These are phyloP conservation scores for Chimonanthus salicifolius DNA, from an alignment of 164 flowering plant genomes.

Conservation along the genomic window DNA sequence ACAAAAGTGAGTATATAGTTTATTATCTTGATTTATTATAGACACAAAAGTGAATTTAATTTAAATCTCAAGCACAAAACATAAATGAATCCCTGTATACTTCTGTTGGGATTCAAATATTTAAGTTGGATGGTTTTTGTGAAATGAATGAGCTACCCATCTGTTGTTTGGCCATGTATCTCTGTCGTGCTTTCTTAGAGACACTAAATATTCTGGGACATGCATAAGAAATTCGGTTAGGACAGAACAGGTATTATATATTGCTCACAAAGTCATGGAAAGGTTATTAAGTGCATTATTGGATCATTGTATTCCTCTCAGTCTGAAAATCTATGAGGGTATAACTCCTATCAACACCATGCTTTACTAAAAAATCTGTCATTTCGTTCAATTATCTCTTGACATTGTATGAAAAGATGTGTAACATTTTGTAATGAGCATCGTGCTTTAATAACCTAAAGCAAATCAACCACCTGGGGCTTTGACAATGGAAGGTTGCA, in stretches of 20 bases:
- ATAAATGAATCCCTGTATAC: background rate
- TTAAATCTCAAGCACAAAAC: background rate
- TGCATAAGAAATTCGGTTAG: background rate
- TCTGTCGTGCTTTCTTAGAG: background rate
- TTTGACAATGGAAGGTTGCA: no score
- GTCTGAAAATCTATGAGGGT: no score
- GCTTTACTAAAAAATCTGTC: no score
- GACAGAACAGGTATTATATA: no score
- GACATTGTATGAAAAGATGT: background rate
- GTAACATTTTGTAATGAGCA: background rate
- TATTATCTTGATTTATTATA: no score
- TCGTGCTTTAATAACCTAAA: no score
- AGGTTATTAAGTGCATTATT: no score
- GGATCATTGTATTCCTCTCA: no score
- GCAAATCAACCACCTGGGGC: no score
- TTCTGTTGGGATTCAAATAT: background rate
- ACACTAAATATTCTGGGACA: background rate
- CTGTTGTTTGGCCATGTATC: background rate
- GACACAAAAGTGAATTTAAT: background rate
- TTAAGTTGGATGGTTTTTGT: background rate
- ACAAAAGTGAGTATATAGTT: conserved; percentile 65
- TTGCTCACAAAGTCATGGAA: no score
- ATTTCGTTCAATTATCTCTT: no score
- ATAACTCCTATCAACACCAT: no score
- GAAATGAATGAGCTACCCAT: background rate